A percentile compares a stretch with the other conserved stretches of the same genome.
Evolutionary conservation across 73 alveolate genomes (phyloP).

Genomic region (Diophrys appendiculata): DNA sequence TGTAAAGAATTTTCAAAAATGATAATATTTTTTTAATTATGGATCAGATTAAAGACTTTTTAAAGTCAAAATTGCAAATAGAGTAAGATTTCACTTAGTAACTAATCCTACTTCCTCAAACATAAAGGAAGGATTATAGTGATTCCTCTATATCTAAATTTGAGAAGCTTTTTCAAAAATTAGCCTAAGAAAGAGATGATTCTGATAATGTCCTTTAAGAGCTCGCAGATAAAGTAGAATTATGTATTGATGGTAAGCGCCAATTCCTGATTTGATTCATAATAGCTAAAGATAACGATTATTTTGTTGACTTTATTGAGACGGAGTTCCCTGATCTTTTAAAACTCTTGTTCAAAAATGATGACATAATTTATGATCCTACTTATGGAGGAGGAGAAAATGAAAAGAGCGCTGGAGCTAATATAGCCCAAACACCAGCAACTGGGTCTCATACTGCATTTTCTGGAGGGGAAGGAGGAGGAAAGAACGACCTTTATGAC

Average conservation of each 20-base stretch:
- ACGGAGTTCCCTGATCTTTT: not conserved
- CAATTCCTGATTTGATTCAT: too few species aligned
- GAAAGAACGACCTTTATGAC: not conserved
- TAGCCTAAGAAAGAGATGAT: not conserved
- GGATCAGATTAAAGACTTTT: not conserved
- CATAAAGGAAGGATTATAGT: too few species aligned
- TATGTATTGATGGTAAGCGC: not conserved
- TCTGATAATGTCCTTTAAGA: not conserved
- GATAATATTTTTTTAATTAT: too few species aligned
- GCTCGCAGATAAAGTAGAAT: not conserved
- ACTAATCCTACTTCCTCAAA: not conserved
- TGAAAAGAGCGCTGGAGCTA: not conserved
- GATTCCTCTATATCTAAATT: too few species aligned
- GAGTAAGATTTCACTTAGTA: too few species aligned
- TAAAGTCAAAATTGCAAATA: not conserved
- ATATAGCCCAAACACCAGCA: not conserved
- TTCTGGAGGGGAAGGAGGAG: not conserved
- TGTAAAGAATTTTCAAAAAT: too few species aligned
- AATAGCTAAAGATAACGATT: not conserved
- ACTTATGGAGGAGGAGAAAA: too few species aligned
- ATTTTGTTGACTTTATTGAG: not conserved
- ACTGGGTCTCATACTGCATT: not conserved
- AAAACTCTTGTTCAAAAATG: not conserved
- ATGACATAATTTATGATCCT: not conserved
- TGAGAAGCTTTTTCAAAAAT: not conserved